These are phyloP conservation scores for Phyllosticta paracitricarpa DNA, from an alignment of 2,329 filamentous ascomycete species.

Conservation along the genomic window DNA sequence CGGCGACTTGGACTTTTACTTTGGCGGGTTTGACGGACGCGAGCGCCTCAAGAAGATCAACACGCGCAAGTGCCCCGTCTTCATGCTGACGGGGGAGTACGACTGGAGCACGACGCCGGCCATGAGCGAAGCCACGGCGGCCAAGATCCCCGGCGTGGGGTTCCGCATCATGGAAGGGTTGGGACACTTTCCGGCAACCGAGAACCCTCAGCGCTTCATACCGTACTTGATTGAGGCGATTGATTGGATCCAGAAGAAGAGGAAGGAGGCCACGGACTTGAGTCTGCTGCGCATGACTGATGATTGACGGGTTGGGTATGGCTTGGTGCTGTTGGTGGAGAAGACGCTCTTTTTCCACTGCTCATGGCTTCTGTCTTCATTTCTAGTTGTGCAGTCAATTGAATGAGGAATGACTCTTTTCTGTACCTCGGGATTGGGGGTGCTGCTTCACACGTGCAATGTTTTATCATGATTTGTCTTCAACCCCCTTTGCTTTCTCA, in stretches of 20 bases:
- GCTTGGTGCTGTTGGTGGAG: neutral
- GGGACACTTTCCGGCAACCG: constrained; percentile 40
- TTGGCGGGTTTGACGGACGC: constrained; percentile 41
- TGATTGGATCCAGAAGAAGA: constrained; percentile 24
- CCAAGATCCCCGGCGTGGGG: constrained; percentile 37
- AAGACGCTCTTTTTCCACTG: neutral
- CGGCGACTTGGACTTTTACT: constrained; percentile 43
- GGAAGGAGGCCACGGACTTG: constrained; percentile 5
- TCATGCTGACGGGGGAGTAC: constrained; percentile 43
- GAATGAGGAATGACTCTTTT: neutral
- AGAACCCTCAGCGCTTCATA: constrained; percentile 32
- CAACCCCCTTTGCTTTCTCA: too few species aligned
- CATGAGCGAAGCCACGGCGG: constrained; percentile 37
- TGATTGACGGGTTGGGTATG: neutral
- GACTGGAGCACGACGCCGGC: constrained; percentile 39
- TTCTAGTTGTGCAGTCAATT: neutral
- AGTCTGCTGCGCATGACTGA: constrained; percentile 9
- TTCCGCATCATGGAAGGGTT: constrained; percentile 37
- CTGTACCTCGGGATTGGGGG: neutral
- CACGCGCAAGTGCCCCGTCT: constrained; percentile 40
- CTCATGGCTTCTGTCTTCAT: neutral
- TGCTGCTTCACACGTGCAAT: too few species aligned
- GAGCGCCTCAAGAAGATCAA: constrained; percentile 36
- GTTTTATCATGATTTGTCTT: too few species aligned
- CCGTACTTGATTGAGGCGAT: constrained; percentile 29